A percentile compares a stretch with the other conserved stretches of the same genome.
phyloP scores from a whole-genome alignment of 352 stramenopile genomes.

The Phytophthora podocarpi region DNA sequence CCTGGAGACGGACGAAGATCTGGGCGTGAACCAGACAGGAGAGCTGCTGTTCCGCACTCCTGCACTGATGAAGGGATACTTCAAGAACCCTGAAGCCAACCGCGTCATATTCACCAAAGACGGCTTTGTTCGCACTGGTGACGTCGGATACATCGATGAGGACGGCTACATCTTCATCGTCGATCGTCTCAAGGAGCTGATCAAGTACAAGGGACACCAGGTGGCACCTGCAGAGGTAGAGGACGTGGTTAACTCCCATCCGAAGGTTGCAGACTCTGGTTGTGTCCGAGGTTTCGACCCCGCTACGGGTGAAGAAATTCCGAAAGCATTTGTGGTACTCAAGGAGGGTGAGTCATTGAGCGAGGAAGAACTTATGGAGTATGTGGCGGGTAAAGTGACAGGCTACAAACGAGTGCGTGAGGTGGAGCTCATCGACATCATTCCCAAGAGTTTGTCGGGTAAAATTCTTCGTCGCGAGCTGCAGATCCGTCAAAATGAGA shows the following conservation, averaged over 20 bases:
- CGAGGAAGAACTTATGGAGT: constrained; percentile 80
- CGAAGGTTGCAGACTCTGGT: constrained; percentile 45
- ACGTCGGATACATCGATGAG: constrained; percentile 92
- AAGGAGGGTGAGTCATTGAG: constrained; percentile 49
- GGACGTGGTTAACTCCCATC: constrained; percentile 87
- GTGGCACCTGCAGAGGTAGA: constrained; percentile 93
- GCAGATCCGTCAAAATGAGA: constrained; percentile 45
- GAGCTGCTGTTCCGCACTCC: constrained; percentile 89
- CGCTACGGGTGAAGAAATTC: constrained; percentile 84
- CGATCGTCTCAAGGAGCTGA: constrained; percentile 94
- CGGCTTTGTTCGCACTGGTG: constrained; percentile 90
- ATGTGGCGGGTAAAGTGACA: constrained; percentile 81
- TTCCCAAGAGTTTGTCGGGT: constrained; percentile 91
- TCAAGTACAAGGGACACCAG: constrained; percentile 95
- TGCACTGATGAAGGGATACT: constrained; percentile 94
- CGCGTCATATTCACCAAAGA: constrained; percentile 69
- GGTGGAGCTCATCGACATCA: constrained; percentile 87
- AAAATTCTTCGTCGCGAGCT: constrained; percentile 93
- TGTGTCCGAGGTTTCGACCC: constrained; percentile 55
- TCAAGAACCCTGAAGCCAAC: constrained; percentile 89
- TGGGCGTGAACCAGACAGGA: constrained; percentile 48
- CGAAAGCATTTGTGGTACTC: constrained; percentile 91
- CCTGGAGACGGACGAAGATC: constrained; percentile 44
- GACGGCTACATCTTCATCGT: constrained; percentile 93
- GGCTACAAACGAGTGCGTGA: constrained; percentile 89